Base-by-base conservation (phyloP, 1,284 basidiomycete genomes). In the Xerocomus nothofagi region DNA sequence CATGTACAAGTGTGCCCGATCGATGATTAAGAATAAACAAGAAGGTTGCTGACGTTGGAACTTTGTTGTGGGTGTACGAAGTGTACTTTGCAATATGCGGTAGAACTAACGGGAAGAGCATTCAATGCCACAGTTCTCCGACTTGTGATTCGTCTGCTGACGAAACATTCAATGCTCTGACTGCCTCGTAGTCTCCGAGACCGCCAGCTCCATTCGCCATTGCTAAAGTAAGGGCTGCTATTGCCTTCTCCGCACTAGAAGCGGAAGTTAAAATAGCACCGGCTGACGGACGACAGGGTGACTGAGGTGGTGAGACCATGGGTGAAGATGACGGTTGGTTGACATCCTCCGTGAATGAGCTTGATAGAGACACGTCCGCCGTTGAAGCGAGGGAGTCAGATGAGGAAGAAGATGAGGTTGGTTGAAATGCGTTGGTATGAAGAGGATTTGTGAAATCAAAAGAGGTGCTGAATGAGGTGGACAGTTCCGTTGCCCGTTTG, bases 181-280 rank as follows among this genome's bases (percentile, higher is more conserved):
- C 69, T 8, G 76, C 73, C 48, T 73, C 71, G 54, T 87, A 88
- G 59, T 88, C 85, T 49, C 71, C 78, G 34, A 88, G 66, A 36
- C 82, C 76, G 3, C 80, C 83, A n/a, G 84, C 83, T 30, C 85
- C 86, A 55, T 79, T 86, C 6, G 82, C 82, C 62, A 88, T 73
- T 14, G 82, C 84, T 6, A 88, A 68, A 40, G 72, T 76, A 17
- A 87, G 70, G 14, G 80, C 82, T 20, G 78, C 81, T 39, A 87
- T 70, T n/a, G 78, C 78, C 58, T 81, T 84, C 51, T 85, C 82
- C 12, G 76, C 71, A 36, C 71, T 71, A 32, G 76, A 71, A 11
- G 76, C 59, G 34, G 63, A 56, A 41, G 47, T 55, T n/a, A 47
- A 55, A 34, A 49, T 53, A 60, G 41, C 18, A 44, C 18, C 21